These are phyloP conservation scores for Ustilago shanxiensis DNA, from an alignment of 1,284 basidiomycete genomes.

Conservation along the genomic window DNA sequence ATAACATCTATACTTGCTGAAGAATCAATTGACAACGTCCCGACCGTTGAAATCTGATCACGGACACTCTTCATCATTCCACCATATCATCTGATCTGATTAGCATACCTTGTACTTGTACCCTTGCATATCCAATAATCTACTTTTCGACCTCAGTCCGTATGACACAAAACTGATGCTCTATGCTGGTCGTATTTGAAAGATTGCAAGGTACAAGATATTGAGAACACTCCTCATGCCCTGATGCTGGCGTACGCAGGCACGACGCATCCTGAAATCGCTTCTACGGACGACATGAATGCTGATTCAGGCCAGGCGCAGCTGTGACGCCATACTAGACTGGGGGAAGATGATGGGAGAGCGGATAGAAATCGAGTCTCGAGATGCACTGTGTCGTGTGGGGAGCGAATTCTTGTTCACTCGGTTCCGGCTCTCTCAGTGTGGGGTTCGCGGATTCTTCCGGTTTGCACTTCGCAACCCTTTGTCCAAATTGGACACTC, in stretches of 20 bases:
- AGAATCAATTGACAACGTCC: conserved; percentile 19
- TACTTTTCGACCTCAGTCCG: neutral
- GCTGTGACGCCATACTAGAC: neutral
- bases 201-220: no score
- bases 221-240: neutral
- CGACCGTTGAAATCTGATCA: neutral
- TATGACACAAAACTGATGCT: no score
- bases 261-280: no score
- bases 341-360: no score
- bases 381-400: neutral
- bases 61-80: no score
- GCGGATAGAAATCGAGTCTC: neutral
- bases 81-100: neutral
- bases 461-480: conserved; percentile 2
- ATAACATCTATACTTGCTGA: neutral
- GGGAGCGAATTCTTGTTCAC: neutral
- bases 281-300: no score
- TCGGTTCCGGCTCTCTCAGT: conserved; percentile 27
- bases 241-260: no score
- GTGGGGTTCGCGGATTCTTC: conserved; percentile 20
- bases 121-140: conserved; percentile 9
- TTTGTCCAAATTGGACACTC: no score
- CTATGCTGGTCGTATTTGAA: no score
- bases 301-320: no score
- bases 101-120: conserved; percentile 12